Base-by-base conservation (phyloP, 805 yeast species). In the Lipomyces spencermartinsiae region DNA sequence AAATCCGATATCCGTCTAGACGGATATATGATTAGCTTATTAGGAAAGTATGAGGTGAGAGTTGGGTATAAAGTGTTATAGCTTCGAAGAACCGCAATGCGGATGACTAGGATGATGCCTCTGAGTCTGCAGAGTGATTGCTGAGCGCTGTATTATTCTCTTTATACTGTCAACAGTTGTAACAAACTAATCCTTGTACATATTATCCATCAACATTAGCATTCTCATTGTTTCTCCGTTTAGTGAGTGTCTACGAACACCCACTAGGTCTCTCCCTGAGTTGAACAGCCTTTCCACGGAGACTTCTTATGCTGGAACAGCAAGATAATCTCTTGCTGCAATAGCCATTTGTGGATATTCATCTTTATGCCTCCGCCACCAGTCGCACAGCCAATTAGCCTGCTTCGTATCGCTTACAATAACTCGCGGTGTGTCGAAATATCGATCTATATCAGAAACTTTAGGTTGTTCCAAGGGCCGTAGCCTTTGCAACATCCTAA, bases 341-440 rank as follows among this genome's bases (percentile, higher is more conserved):
- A 4, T 46, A 10, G 53, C 53, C 53, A 46, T 46, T 46, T 46
- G 53, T 46, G 53, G 53, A 46, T 46, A 46, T 46, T 46, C 53
- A 46, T 46, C 53, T 46, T 46, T 46, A 46, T 46, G 53, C 53
- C 53, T 46, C 14, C 53, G 53, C 53, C 53, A 46, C 53, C 53
- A 46, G 53, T 46, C 53, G 53, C 53, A 46, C 53, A 46, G 14
- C 53, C 53, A 46, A 46, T 46, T 46, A 10, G n/a, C 53, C 53
- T 19, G 53, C 53, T 46, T 46, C 10, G 53, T 46, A 46, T 46
- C 53, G 14, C 53, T 46, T 46, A 46, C 53, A 46, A 46, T 46
- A 10, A 46, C 53, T 46, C 53, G 53, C 53, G 53, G 53, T 46
- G 53, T 46, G 53, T 46, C 53, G 10, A 46, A 46, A 46, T 46